Evolutionary conservation across 2,329 filamentous ascomycete species (phyloP).

Genomic region (Scopulariopsis brevicaulis): DNA sequence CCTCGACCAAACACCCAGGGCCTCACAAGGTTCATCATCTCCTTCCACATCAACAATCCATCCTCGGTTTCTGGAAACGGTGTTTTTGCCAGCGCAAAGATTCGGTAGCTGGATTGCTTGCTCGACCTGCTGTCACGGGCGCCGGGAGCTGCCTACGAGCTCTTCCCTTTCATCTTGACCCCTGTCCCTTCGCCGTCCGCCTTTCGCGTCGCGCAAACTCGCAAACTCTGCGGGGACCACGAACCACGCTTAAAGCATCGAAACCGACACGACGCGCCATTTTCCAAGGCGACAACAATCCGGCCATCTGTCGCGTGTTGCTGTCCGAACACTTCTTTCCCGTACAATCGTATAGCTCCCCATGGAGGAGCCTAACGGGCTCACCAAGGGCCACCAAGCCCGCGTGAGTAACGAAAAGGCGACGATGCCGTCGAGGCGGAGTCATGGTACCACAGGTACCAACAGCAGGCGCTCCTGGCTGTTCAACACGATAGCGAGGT

Average conservation of each 20-base stretch:
- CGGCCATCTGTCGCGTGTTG: neutral
- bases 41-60: neutral
- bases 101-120: neutral
- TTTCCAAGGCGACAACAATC: neutral
- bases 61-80: neutral
- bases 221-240: neutral
- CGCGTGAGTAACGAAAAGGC: neutral
- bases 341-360: constrained; percentile 7
- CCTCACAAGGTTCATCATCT: neutral
- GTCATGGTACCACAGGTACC: constrained; percentile 10
- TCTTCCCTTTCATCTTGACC: no score
- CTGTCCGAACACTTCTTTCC: neutral
- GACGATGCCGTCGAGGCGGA: constrained; percentile 12
- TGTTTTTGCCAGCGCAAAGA: neutral
- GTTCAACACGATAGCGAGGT: constrained; percentile 44
- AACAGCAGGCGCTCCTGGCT: constrained; percentile 15
- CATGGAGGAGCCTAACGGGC: constrained; percentile 30
- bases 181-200: no score
- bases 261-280: neutral
- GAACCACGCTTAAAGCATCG: neutral
- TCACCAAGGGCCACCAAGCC: constrained; percentile 13
- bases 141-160: no score
- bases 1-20: neutral
- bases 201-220: neutral
- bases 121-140: no score